These are phyloP conservation scores for barley (Hordeum vulgare) DNA, from an alignment of 176 grass and related monocot species.

Conservation along the genomic window DNA sequence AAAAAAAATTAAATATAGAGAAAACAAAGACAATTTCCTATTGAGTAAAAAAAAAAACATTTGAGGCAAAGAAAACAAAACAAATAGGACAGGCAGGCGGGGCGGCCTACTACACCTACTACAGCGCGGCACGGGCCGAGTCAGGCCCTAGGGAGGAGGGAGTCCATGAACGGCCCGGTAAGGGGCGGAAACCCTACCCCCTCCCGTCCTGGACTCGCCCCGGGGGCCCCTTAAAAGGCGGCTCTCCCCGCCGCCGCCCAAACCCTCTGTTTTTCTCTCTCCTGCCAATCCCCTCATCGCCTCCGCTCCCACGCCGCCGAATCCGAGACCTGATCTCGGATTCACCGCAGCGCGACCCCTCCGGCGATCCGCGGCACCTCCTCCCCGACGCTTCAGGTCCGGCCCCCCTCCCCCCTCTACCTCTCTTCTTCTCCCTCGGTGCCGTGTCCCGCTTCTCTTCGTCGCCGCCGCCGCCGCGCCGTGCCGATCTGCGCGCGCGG, in stretches of 20 bases:
- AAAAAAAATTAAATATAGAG: too few relatives aligned
- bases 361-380: constrained; percentile 8
- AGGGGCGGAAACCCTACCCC: constrained; percentile 33
- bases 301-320: constrained; percentile 26
- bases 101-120: too few relatives aligned
- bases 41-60: not conserved
- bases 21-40: not conserved
- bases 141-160: not conserved
- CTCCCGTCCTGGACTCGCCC: not conserved
- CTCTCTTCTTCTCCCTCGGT: too few relatives aligned
- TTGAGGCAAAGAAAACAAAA: not conserved
- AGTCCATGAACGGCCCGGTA: not conserved
- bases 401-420: not conserved
- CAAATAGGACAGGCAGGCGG: too few relatives aligned
- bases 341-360: constrained; percentile 15
- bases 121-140: not conserved
- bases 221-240: constrained; percentile 30
- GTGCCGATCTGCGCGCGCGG: not conserved
- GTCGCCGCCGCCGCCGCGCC: not conserved
- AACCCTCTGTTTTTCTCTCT: constrained; percentile 53
- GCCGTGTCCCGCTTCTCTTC: not conserved
- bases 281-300: constrained; percentile 23
- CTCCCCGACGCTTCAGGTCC: constrained; percentile 26
- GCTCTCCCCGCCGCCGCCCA: constrained; percentile 38
- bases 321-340: constrained; percentile 47